Evolutionary conservation across 2,329 filamentous ascomycete species (phyloP), one percentile per base, ranked within the genome.

Genomic region (Colletotrichum tofieldiae): DNA sequence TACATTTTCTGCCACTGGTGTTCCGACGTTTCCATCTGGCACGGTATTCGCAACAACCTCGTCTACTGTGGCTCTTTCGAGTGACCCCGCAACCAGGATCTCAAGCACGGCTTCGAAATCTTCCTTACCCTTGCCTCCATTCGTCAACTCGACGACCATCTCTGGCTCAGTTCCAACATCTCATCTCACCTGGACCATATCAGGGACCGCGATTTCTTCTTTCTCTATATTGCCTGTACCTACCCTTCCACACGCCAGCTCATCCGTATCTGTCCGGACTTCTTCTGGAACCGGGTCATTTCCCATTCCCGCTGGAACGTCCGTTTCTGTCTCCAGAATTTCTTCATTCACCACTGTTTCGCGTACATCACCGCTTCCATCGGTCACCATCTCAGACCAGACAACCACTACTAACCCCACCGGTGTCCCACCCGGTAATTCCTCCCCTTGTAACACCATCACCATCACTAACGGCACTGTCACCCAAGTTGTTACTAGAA

Each of bases 391-490:
- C 1, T 55, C 67, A 20, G 14, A 37, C 2, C 8, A 20, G 7
- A 12, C 39, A 29, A 45, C 59, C 1, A 37, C 11, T 2, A 56
- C 59, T 16, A 72, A 72, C 29, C 60, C 68, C 1, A 67, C 58
- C 1, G 12, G 67, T 14, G 23, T 54, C 29, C 23, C 56, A 16
- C 7, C 41, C 16, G 41, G 41, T 1, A 55, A 37, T 20, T 60
- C 59, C 3, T 29, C 55, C 5, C 64, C 73, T 2, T 75, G 73
- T 11, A 32, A 65, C 18, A 75, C 67, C 4, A 41, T 75, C 37
- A 75, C 73, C 5, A n/a, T 72, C 18, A 74, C 73, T 11, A 71
- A 68, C 23, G 67, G 71, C 1, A 75, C 64, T 4, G 43, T 72
- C 8, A 73, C 73, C 5, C 67, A 72, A 32, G 29, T 72, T 4